Evolutionary conservation across 768 basidiomycete species (phyloP).

Genomic region (Coprinopsis marcescibilis): DNA sequence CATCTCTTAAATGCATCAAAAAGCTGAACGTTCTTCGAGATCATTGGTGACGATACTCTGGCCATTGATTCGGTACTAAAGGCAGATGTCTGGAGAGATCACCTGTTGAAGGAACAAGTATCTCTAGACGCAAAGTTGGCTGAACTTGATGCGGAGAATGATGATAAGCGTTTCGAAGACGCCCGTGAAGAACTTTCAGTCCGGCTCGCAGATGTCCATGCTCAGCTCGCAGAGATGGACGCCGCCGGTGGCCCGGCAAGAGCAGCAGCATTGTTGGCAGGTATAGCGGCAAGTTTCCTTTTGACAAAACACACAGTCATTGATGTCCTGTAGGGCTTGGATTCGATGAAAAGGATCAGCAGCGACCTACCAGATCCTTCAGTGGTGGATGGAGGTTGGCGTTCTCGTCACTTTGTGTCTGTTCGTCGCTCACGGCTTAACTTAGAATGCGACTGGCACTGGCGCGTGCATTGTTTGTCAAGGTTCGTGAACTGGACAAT

Average conservation of each 20-base stretch:
- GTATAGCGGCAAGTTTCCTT: conserved; percentile 27
- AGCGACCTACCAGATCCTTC: conserved; percentile 76
- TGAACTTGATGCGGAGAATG: conserved; percentile 66
- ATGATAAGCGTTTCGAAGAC: conserved; percentile 78
- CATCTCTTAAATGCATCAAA: neutral
- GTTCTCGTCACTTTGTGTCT: neutral
- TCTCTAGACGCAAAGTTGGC: conserved; percentile 67
- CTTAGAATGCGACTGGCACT: conserved; percentile 90
- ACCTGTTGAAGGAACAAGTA: conserved; percentile 79
- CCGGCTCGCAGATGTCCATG: conserved; percentile 84
- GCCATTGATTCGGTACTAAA: conserved; percentile 96
- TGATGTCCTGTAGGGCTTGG: conserved; percentile 60
- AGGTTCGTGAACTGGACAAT: conserved; percentile 37
- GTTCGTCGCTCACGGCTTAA: neutral
- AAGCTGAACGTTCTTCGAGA: conserved; percentile 34
- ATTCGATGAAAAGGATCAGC: conserved; percentile 85
- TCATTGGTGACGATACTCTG: conserved; percentile 87
- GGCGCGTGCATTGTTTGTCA: conserved; percentile 94
- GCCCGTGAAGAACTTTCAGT: conserved; percentile 79
- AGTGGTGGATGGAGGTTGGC: conserved; percentile 91
- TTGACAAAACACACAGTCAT: neutral
- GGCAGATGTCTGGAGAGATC: conserved; percentile 99
- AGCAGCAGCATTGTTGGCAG: conserved; percentile 84
- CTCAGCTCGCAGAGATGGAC: conserved; percentile 93
- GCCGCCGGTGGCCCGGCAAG: conserved; percentile 95